Conservation (phyloP, 2,329 filamentous ascomycete genomes). For the Colletotrichum limetticola region DNA sequence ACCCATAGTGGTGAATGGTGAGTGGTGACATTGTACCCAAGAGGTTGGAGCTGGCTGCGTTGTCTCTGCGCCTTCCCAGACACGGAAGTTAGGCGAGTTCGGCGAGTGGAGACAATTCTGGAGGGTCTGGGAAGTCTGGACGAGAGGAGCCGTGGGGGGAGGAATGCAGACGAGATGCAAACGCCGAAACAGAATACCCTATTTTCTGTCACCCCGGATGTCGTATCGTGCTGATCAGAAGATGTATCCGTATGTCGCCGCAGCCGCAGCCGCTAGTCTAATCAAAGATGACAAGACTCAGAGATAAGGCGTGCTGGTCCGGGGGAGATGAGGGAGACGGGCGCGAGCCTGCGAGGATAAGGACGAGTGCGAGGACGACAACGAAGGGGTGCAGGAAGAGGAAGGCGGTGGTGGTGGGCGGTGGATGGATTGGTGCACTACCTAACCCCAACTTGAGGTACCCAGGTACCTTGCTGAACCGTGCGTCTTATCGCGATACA, state of each 20-base stretch:
- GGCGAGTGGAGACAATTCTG: conserved; percentile 20
- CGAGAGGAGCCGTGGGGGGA: neutral
- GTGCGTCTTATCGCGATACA: conserved; percentile 33
- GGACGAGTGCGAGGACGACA: neutral
- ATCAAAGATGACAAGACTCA: neutral
- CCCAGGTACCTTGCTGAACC: neutral
- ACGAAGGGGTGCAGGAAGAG: neutral
- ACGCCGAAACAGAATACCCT: conserved; percentile 22
- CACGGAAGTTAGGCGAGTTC: conserved; percentile 28
- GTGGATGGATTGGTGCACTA: neutral
- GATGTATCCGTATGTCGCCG: too few relatives aligned
- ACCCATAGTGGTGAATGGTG: neutral
- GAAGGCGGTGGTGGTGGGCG: neutral
- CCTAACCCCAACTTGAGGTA: too few relatives aligned
- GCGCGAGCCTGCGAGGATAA: neutral
- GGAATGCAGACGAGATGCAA: conserved; percentile 13
- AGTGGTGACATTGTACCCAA: neutral
- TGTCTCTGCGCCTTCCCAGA: conserved; percentile 23
- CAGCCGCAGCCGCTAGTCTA: neutral
- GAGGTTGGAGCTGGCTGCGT: neutral
- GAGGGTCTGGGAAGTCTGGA: neutral
- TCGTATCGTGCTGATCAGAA: neutral
- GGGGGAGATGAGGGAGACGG: neutral
- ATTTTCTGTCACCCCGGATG: neutral
- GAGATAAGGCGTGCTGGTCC: neutral